Conservation (phyloP, 1,284 basidiomycete species). For the Athelia psychrophila region DNA sequence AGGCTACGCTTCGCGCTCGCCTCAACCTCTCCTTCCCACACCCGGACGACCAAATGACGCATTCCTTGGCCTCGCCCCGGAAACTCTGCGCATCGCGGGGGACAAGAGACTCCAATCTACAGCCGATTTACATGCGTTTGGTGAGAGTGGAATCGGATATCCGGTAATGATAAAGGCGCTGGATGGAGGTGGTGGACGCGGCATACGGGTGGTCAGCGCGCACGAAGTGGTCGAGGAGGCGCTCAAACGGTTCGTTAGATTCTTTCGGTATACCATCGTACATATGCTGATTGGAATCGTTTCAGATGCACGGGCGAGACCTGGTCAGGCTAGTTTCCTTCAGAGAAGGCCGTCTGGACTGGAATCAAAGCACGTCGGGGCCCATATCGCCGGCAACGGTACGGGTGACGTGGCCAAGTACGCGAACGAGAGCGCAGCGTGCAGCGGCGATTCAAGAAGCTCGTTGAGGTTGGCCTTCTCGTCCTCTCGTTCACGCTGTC, state of each 20-base stretch:
- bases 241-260: conserved; percentile 26
- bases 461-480: conserved; percentile 60
- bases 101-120: conserved; percentile 42
- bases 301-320: conserved; percentile 33
- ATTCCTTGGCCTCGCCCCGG: too few species aligned
- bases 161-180: conserved; percentile 72
- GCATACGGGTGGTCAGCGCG: conserved; percentile 54
- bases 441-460: conserved; percentile 73
- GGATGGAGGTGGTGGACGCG: conserved; percentile 73
- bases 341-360: conserved; percentile 59
- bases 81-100: too few species aligned
- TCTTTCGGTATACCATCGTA: conserved; percentile 46
- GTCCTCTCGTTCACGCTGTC: conserved; percentile 29
- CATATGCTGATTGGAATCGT: conserved; percentile 6
- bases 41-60: too few species aligned
- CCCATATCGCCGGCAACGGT: conserved; percentile 67
- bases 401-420: conserved; percentile 54
- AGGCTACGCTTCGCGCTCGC: too few species aligned
- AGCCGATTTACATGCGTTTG: conserved; percentile 40
- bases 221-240: conserved; percentile 36
- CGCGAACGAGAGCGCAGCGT: conserved; percentile 72
- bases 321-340: conserved; percentile 55
- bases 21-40: too few species aligned
- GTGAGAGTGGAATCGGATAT: conserved; percentile 47
- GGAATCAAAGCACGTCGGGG: conserved; percentile 69